phyloP scores from a whole-genome alignment of 2,329 filamentous ascomycete species.

The Niveomyces coronatus region DNA sequence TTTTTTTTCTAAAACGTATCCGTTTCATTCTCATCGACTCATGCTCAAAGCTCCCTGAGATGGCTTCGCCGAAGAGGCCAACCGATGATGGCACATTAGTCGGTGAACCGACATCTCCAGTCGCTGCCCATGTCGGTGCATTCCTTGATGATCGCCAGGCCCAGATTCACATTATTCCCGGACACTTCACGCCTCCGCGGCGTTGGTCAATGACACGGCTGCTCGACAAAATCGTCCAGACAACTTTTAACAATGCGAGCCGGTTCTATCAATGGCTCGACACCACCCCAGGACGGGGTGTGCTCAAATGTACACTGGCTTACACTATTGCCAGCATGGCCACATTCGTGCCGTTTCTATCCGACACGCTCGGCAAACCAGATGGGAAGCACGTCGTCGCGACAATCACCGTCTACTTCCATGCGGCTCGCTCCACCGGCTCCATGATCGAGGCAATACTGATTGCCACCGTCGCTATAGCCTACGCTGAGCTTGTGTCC shows the following conservation, averaged over 20 bases:
- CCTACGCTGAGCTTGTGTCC: conserved; percentile 56
- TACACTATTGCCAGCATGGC: conserved; percentile 74
- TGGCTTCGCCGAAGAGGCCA: conserved; percentile 6
- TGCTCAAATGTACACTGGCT: conserved; percentile 78
- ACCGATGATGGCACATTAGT: conserved; percentile 7
- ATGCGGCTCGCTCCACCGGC: conserved; percentile 70
- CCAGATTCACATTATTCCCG: not conserved
- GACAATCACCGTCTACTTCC: conserved; percentile 85
- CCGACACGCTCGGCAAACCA: conserved; percentile 63
- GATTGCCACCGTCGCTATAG: conserved; percentile 62
- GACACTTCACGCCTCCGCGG: not conserved
- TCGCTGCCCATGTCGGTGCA: not conserved
- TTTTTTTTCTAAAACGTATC: no score
- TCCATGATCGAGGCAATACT: conserved; percentile 77
- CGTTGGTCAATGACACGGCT: conserved; percentile 6
- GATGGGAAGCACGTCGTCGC: conserved; percentile 87
- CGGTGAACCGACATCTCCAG: conserved; percentile 1
- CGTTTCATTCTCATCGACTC: no score
- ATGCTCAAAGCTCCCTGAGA: not conserved
- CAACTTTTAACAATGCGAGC: conserved; percentile 15
- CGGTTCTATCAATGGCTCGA: conserved; percentile 45
- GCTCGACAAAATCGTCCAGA: not conserved
- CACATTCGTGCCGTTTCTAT: conserved; percentile 64
- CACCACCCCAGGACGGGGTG: conserved; percentile 61
- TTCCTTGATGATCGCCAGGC: not conserved